A percentile compares a stretch with the other conserved stretches of the same genome.
Evolutionary conservation across 768 basidiomycete species (phyloP).

Genomic region (Nidularia pulvinata): DNA sequence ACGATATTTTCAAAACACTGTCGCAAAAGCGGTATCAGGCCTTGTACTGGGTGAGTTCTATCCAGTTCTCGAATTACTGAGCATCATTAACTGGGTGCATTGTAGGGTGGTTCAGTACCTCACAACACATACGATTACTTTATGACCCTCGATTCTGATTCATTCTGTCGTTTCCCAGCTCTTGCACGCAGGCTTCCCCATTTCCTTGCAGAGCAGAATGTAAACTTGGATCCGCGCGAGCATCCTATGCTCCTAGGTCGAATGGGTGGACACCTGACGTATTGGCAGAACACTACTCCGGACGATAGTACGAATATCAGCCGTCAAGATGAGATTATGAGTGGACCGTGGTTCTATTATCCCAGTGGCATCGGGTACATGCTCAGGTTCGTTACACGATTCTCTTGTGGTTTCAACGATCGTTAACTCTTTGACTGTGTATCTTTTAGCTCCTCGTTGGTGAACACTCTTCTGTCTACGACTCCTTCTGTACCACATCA

Average conservation of each 20-base stretch:
- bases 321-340: neutral
- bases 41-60: neutral
- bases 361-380: neutral
- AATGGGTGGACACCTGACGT: neutral
- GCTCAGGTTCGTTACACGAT: neutral
- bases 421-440: neutral
- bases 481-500: neutral
- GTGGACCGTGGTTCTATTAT: neutral
- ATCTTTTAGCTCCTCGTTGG: neutral
- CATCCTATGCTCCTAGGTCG: neutral
- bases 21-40: neutral
- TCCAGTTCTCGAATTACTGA: neutral
- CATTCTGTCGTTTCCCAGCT: neutral
- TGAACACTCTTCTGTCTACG: neutral
- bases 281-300: neutral
- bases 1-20: neutral
- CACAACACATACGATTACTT: neutral
- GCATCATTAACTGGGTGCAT: neutral
- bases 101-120: neutral
- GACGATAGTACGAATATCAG: neutral
- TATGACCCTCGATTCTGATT: neutral
- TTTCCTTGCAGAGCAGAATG: neutral
- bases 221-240: neutral
- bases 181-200: neutral
- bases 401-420: neutral